A percentile compares a stretch with the other conserved stretches of the same genome.
These are phyloP conservation scores for Fraxinus latifolia DNA, from an alignment of 305 asterid species.

Conservation along the genomic window DNA sequence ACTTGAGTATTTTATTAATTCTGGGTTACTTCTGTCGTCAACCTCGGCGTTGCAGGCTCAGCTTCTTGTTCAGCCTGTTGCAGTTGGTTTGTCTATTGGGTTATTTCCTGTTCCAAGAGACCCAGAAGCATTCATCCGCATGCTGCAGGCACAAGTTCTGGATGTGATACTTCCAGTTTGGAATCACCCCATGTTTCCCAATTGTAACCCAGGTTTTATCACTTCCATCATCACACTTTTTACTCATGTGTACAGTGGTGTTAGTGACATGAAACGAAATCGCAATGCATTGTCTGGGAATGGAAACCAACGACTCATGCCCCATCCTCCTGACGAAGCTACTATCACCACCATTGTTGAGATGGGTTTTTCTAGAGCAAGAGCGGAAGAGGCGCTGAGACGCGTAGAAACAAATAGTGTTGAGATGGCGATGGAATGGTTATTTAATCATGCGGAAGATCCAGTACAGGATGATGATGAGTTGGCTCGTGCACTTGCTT, in stretches of 20 bases:
- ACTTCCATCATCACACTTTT: slow-evolving; percentile 66
- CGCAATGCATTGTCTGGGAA: slow-evolving; percentile 66
- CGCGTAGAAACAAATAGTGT: slow-evolving; percentile 94
- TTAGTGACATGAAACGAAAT: slow-evolving; percentile 71
- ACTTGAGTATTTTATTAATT: slow-evolving; percentile 86
- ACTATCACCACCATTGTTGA: slow-evolving; percentile 91
- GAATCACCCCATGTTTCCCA: slow-evolving; percentile 89
- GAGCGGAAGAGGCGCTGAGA: slow-evolving; percentile 98
- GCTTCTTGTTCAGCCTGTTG: slow-evolving; percentile 95
- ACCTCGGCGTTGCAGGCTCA: slow-evolving; percentile 83
- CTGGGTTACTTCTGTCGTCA: slow-evolving; percentile 71
- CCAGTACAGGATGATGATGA: slow-evolving; percentile 97
- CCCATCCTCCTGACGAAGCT: slow-evolving; percentile 94
- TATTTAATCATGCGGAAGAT: slow-evolving; percentile 88
- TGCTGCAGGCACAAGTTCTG: slow-evolving; percentile 96
- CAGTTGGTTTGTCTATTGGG: slow-evolving; percentile 95
- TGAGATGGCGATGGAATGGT: slow-evolving; percentile 99
- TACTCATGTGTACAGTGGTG: slow-evolving; percentile 78
- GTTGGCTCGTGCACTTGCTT: slow-evolving; percentile 97
- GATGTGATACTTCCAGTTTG: slow-evolving; percentile 91
- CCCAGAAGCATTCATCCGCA: slow-evolving; percentile 84
- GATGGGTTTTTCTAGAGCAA: slow-evolving; percentile 95
- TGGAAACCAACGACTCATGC: slow-evolving; percentile 50
- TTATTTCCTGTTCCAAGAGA: slow-evolving; percentile 97
- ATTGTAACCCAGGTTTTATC: slow-evolving; percentile 64